Base-by-base conservation (phyloP, 495 filamentous ascomycete species). In the Hyaloscypha finlandica region DNA sequence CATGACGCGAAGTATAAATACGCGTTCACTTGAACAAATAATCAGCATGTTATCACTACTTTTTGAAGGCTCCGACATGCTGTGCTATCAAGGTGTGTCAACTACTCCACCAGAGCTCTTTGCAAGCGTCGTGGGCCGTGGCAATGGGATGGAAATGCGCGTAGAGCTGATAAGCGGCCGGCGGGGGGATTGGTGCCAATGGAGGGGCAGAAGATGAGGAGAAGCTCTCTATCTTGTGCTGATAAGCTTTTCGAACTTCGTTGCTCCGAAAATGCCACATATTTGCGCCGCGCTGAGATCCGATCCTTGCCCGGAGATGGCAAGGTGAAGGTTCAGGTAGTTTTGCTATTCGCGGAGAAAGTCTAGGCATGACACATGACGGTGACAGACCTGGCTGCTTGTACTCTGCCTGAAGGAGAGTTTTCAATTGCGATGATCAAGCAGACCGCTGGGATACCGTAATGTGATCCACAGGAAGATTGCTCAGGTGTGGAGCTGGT, bases 1-100 rank as follows among this genome's bases (percentile, higher is more conserved):
- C 19, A 19, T 51, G 54, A 58, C 63, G 37, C 56, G 33, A 45
- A 58, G 31, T 14, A 58, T 58, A 65, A 30, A 39, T 56, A 57
- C 53, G 29, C 20, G 54, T 31, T 65, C 63, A 42, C 52, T 58
- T 58, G 53, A 58, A 48, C 42, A 63, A 63, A 53, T 30, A 56
- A 29, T 56, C 53, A 4, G 20, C 8, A 53, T 53, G 51, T n/a
- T 6, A 63, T 52, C n/a, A 52, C 22, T 61, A 22, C 20, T 42
- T 35, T 45, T 32, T 42, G 19, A n/a, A 45, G 14, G 2, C 9
- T 48, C 16, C 16, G 16, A 48, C 6, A 48, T 6, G 42, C 9
- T 48, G 42, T 14, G 58, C 33, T 22, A 61, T 42, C 33, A n/a
- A 45, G 35, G n/a, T 42, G 35, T 61, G 58, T 42, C n/a, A 61